Base-by-base conservation (phyloP, 2,329 filamentous ascomycete species). In the Coniella lustricola region DNA sequence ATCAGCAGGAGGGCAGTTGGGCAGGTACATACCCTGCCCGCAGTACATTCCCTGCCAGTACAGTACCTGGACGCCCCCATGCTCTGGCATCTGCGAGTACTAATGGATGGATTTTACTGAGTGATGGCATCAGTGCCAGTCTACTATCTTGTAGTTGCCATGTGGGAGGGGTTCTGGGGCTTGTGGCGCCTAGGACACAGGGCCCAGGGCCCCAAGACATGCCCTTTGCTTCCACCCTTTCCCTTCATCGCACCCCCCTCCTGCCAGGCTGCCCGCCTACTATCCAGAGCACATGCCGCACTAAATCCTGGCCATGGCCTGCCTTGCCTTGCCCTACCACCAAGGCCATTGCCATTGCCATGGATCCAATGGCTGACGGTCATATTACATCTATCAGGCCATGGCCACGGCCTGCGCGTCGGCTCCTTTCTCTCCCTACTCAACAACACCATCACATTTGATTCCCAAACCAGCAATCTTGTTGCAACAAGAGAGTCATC, bases 361-460 rank as follows among this genome's bases (percentile, higher is more conserved):
- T 29, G 25, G 5, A 46, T n/a, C n/a, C 34, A 14, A 36, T 34
- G 37, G 41, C 21, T 46, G 34, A 33, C 31, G 41, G 32, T n/a
- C n/a, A n/a, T 43, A 34, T 46, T 49, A 46, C 40, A 46, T 48
- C 33, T 51, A 51, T 42, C 42, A 33, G 14, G 49, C 44, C 44
- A 48, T 46, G 51, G 44, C 41, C 44, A 22, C 51, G 53, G 57
- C 60, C 51, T 46, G 56, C 58, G 52, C 56, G 37, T 47, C 55
- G 58, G 64, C 64, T 25, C 63, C 64, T 62, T 65, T 59, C 58
- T 61, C 58, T 62, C 62, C 65, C 54, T 51, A 41, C 63, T 68
- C 71, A 71, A 64, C 69, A 75, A 72, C 68, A 74, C 67, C 66
- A 74, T 70, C 65, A 67, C 66, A 59, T 67, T 62, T 61, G 62